Evolutionary conservation across 2,329 filamentous ascomycete species (phyloP), one percentile per base, ranked within the genome.

Genomic region (Sclerotinia subarctica): DNA sequence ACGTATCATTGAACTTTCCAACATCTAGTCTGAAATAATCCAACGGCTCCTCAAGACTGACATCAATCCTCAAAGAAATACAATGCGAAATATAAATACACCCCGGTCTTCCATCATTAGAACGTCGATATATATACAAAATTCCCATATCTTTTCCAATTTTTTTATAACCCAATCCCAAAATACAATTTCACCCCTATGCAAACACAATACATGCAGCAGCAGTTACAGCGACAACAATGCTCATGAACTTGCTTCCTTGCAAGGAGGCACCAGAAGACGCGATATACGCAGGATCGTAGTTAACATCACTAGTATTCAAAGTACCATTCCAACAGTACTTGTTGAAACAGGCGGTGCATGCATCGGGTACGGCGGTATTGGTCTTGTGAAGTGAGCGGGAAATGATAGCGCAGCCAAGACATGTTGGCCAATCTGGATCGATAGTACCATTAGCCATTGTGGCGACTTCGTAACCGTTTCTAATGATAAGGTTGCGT

Each of bases 311-410:
- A 2, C 60, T 72, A 2, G 68, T 68, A 60, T 76, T 70, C 10
- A 72, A 24, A 2, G 72, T 73, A 44, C 95, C 95, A 77, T 97
- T 86, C 95, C 95, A 99, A 85, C 95, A 99, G 81, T 97, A 97
- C 26, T 82, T 79, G 17, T 82, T 73, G 79, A 97, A 98, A 81
- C 95, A 99, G 62, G 83, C 75, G 54, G 80, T 82, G 81, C 95
- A 99, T 13, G 86, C 87, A 0, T 85, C 82, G 0, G 94, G 94
- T 1, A 94, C 83, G 0, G 80, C 71, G 0, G 90, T 90, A 24
- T 84, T 82, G 0, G 92, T 94, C 62, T 92, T 85, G 70, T 87
- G 83, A 72, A 95, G 86, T 73, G 89, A 93, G 70, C 94, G 86
- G 65, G 85, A 86, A 21, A 98, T 83, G 51, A 96, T 88, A 6